A percentile compares a stretch with the other conserved stretches of the same genome.
Conservation (phyloP, 768 basidiomycete genomes). For the Mycena kentingensis region DNA sequence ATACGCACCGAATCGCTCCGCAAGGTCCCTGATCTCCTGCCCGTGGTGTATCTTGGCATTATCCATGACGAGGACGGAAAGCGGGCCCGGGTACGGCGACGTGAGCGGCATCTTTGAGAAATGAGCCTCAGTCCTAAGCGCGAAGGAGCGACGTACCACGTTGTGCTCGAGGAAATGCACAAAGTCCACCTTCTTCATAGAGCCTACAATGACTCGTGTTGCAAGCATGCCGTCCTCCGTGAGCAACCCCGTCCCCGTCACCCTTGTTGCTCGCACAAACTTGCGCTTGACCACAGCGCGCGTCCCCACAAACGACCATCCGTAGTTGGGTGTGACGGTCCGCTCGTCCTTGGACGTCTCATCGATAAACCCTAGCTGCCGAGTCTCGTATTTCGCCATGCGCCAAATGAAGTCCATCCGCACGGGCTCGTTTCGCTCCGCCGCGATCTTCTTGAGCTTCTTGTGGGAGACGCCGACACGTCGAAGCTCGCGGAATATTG, state of each 20-base stretch:
- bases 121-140: neutral
- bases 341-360: constrained; percentile 36
- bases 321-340: constrained; percentile 22
- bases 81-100: constrained; percentile 29
- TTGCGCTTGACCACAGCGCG: constrained; percentile 27
- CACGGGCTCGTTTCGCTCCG: constrained; percentile 29
- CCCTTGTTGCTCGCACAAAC: constrained; percentile 32
- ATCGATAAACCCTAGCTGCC: constrained; percentile 39
- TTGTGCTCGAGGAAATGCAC: constrained; percentile 29
- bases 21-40: constrained; percentile 28
- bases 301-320: constrained; percentile 25
- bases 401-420: constrained; percentile 26
- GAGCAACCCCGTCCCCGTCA: constrained; percentile 31
- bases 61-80: constrained; percentile 34
- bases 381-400: constrained; percentile 35
- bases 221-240: constrained; percentile 35
- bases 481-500: constrained; percentile 32
- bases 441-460: constrained; percentile 32
- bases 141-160: constrained; percentile 24
- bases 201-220: constrained; percentile 31
- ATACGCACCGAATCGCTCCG: constrained; percentile 21
- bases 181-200: constrained; percentile 26
- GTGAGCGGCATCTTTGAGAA: constrained; percentile 27
- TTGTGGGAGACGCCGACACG: constrained; percentile 28
- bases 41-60: constrained; percentile 35